Evolutionary conservation across 345 rosid species (phyloP), one percentile per base, ranked within the genome.

Genomic region (Acer negundo): DNA sequence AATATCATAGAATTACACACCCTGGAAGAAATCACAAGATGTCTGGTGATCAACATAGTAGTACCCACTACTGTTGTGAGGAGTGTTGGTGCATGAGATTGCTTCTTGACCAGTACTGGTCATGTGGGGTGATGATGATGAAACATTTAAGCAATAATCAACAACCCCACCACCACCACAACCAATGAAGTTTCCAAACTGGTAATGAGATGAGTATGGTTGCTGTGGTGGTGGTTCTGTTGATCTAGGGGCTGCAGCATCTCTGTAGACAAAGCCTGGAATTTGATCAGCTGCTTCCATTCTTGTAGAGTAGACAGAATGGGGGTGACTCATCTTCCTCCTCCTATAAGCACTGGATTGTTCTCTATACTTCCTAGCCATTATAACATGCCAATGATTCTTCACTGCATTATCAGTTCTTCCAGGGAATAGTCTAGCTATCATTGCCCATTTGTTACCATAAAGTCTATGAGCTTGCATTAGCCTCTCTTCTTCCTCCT

Each of bases 361-460:
- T 26, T 96, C 95, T 77, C 98, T 90, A 82, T 87, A 91, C 79
- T 96, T 96, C 73, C 97, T 94, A 47, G 99, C 97, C 99, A 96
- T 96, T 11, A 96, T 83, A 16, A 96, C 99, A 87, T 96, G 99
- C 98, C 98, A 96, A 82, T 96, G 98, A 71, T 96, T 96, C 94
- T 96, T 96, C 38, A 96, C 97, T 40, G 98, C 94, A 74, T 96
- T 96, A 84, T 96, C 99, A n/a, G 99, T 96, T 78, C 99, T 89
- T 26, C 99, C 99, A 22, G 99, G 98, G 74, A 96, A 96, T 12
- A 96, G 88, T 88, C 97, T 86, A 0, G 99, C 97, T 67, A 96
- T 96, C 97, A 96, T 91, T 64, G 99, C 98, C 99, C 99, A 96
- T 82, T 93, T 94, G 92, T 94, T 96, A 4, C 97, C 99, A 79